Base-by-base conservation (phyloP, 2,329 filamentous ascomycete genomes). In the Cordyceps tenuipes region DNA sequence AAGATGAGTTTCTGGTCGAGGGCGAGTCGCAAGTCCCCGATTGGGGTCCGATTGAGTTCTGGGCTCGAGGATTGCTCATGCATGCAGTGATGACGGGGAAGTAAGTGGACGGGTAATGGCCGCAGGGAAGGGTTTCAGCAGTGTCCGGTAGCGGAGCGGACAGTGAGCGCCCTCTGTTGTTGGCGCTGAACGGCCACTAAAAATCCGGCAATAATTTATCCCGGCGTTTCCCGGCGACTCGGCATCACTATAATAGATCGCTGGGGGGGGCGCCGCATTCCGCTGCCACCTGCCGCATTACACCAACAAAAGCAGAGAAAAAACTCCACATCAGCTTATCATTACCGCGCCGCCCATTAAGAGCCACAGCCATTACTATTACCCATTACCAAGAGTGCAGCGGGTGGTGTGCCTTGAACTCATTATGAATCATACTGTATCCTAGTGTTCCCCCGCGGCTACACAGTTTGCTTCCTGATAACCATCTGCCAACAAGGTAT, bases 221-320 rank as follows among this genome's bases (percentile, higher is more conserved):
- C 60, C 61, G 61, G 61, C 51, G 51, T 62, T 62, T 62, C 47
- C 61, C 61, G 61, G 44, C 46, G 31, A 15, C 23, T 57, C 50
- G 55, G 49, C 49, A 34, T 55, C 21, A 5, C 56, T 50, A n/a
- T 49, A 31, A 43, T 49, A 31, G 29, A 46, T 44, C 34, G 13
- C 43, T 43, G 15, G 41, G 15, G 17, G 23, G 23, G 52, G 13
- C 56, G 54, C 60, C 54, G 60, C 26, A 21, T 39, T 57, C 59
- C 59, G 59, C 39, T 29, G 5, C 29, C 29, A 29, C 5, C 29
- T 29, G 29, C 29, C 3, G 4, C 23, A 2, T 23, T 23, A 4
- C 29, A 29, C 29, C 29, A 29, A 29, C 26, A 6, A 29, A 6
- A 21, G 12, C 26, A 48, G 23, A 23, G 23, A 23, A 9, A 17